Percentiles rank a stretch among this genome's conserved stretches.
These are phyloP conservation scores for Solanum medicagineum DNA, from an alignment of 257 asterid species.

Conservation along the genomic window DNA sequence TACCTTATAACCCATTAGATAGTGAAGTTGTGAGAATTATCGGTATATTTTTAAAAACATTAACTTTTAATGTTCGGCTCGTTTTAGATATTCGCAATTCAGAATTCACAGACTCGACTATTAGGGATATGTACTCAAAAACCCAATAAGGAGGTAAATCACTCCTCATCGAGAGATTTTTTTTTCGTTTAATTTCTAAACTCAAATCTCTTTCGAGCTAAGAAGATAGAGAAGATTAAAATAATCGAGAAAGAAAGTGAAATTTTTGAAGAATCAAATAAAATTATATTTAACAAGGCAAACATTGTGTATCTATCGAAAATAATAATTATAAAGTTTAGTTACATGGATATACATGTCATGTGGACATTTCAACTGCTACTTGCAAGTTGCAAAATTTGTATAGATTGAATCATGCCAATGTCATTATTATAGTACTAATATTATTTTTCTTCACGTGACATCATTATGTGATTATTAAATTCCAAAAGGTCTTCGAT, in stretches of 20 bases:
- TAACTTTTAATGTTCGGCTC: not conserved
- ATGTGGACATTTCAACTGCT: not conserved
- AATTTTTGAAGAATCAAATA: not conserved
- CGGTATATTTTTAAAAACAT: not conserved
- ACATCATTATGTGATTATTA: not conserved
- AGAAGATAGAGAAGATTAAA: not conserved
- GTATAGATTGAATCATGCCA: not conserved
- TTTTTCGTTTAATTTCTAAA: not conserved
- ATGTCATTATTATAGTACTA: not conserved
- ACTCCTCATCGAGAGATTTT: too few relatives aligned
- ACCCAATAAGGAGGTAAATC: not conserved
- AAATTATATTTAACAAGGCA: not conserved
- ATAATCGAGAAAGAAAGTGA: not conserved
- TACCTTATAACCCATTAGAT: not conserved
- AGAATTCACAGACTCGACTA: not conserved
- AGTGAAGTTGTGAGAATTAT: not conserved
- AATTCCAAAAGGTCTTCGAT: not conserved
- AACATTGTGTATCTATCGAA: not conserved
- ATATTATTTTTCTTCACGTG: not conserved
- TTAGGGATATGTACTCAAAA: not conserved
- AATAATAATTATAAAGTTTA: not conserved
- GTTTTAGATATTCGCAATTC: not conserved
- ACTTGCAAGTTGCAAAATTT: not conserved
- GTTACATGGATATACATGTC: not conserved
- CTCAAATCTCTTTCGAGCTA: not conserved